Evolutionary conservation across 257 asterid species (phyloP), one percentile per base, ranked within the genome.

Genomic region (Capsicum baccatum): DNA sequence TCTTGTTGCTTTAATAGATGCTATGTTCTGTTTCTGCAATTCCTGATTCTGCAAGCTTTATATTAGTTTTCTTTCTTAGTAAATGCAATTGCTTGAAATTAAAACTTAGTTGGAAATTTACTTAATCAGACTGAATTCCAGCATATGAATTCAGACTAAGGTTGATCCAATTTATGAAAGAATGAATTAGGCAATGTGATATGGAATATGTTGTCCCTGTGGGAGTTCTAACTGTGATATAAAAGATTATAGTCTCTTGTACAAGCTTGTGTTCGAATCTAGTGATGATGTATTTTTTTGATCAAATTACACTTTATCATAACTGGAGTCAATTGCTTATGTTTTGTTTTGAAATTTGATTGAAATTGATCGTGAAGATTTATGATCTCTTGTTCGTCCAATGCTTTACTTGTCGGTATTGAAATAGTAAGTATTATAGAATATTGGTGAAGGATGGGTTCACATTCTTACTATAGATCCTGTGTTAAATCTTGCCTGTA

Each of bases 241-340:
- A 52, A 70, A 50, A 52, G 15, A 26, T 76, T 8, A 4, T 76
- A 8, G 21, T 52, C 60, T 76, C 21, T 7, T 76, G 63, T 26
- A 76, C 63, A 52, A 76, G 48, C n/a, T 1, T 2, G 7, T 48
- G 60, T 50, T 19, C 12, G 42, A 11, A 73, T 73, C 39, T 19
- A 26, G 26, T 76, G 63, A 26, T 76, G 81, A 4, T 33, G 42
- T 52, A 76, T 52, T 50, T 76, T 76, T 50, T 76, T 76, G 17
- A 52, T 52, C 42, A 3, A 3, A 13, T 55, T 13, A 33, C 13
- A 6, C n/a, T 73, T 73, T 13, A 26, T 26, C 21, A 26, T 26
- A 76, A 13, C 4, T 8, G 47, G 48, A 54, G 63, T 26, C 10
- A 2, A 76, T 70, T 70, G 42, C 8, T 69, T 17, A 16, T 16